Conservation (phyloP, 352 stramenopile genomes). For the Phytophthora fragariae region DNA sequence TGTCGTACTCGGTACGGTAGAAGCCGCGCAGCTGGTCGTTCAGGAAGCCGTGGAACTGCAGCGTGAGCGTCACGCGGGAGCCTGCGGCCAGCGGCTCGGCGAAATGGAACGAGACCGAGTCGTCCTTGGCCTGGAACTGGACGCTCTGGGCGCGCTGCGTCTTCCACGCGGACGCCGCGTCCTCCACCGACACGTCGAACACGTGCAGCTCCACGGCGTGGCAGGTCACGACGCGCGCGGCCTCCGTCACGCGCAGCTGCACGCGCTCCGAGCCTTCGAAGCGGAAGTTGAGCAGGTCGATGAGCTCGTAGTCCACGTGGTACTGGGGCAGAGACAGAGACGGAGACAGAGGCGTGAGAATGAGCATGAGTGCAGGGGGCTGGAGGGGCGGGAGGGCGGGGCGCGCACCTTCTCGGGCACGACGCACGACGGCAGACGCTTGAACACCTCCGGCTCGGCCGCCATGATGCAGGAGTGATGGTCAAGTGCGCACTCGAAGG, state of each 20-base stretch:
- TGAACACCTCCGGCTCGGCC: slow-evolving; percentile 44
- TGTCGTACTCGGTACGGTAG: slow-evolving; percentile 95
- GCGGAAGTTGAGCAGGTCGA: slow-evolving; percentile 81
- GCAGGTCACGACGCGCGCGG: slow-evolving; percentile 87
- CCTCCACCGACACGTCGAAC: slow-evolving; percentile 68
- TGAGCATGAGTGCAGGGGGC: neutral
- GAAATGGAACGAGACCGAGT: slow-evolving; percentile 72
- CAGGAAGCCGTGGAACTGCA: slow-evolving; percentile 76
- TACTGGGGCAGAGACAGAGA: slow-evolving; percentile 44
- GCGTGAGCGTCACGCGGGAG: slow-evolving; percentile 45
- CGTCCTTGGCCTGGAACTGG: slow-evolving; percentile 56
- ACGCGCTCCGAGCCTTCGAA: slow-evolving; percentile 80
- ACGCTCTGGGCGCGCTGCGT: slow-evolving; percentile 55
- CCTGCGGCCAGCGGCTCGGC: slow-evolving; percentile 43
- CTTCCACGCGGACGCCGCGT: slow-evolving; percentile 35
- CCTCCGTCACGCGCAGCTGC: slow-evolving; percentile 56
- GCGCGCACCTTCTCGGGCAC: slow-evolving; percentile 59
- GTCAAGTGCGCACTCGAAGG: slow-evolving; percentile 19
- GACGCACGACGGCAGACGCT: slow-evolving; percentile 65
- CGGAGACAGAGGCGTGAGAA: neutral
- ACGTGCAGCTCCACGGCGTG: slow-evolving; percentile 95
- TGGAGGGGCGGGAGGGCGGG: neutral
- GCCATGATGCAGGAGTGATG: slow-evolving; percentile 36
- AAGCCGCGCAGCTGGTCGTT: slow-evolving; percentile 97
- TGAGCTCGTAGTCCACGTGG: slow-evolving; percentile 75